Conservation (phyloP, 2,329 filamentous ascomycete species). For the Exserohilum turcica region DNA sequence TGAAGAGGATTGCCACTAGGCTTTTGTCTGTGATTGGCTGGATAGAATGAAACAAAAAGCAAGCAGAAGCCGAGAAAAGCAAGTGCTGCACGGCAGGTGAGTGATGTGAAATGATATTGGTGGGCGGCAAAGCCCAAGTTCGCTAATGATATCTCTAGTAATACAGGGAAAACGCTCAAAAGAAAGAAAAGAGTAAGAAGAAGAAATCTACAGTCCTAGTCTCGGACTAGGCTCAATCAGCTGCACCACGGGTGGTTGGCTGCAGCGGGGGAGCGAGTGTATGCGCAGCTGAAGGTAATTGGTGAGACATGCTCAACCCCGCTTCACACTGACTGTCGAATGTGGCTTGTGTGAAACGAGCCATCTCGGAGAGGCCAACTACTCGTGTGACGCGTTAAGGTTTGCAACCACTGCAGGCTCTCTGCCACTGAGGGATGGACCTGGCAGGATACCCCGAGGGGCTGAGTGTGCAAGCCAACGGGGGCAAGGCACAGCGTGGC, state of each 20-base stretch:
- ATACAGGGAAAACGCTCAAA: not conserved
- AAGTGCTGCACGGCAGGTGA: not conserved
- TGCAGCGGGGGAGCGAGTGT: not conserved
- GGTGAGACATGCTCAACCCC: constrained; percentile 8
- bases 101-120: not conserved
- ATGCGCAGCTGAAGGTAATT: constrained; percentile 1
- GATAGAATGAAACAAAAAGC: not conserved
- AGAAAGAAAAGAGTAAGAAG: constrained; percentile 1
- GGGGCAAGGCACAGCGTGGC: not conserved
- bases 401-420: not conserved
- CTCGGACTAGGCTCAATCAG: not conserved
- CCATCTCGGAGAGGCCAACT: constrained; percentile 1
- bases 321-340: constrained; percentile 3
- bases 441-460: not conserved
- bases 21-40: not conserved
- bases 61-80: not conserved
- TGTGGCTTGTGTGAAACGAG: constrained; percentile 8
- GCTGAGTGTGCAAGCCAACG: constrained; percentile 7
- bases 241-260: not conserved
- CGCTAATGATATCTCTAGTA: constrained; percentile 5
- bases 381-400: not conserved
- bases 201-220: not conserved
- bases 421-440: not conserved
- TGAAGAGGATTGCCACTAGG: not conserved
- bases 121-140: not conserved